A percentile compares a stretch with the other conserved stretches of the same genome.
phyloP scores from a whole-genome alignment of 139 green algal genomes.

The Klebsormidium nitens region DNA sequence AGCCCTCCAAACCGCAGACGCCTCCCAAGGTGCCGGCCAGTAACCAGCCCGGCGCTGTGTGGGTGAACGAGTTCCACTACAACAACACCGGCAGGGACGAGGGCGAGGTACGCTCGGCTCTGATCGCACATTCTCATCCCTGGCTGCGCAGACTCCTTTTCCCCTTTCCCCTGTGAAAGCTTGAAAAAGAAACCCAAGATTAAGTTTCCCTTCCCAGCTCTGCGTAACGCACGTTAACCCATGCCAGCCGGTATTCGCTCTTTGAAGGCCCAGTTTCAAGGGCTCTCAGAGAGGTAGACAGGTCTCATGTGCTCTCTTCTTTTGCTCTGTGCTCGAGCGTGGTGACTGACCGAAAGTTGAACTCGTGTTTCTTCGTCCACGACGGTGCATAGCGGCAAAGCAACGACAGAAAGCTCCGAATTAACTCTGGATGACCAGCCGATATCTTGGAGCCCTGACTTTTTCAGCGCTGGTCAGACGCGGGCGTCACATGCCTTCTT shows the following conservation, averaged over 20 bases:
- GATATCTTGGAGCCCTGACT: background rate
- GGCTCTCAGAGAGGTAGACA: no score
- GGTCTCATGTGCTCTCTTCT: no score
- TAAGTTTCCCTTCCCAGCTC: background rate
- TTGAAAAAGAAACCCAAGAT: background rate
- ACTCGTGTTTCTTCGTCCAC: no score
- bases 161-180: background rate
- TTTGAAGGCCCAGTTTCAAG: background rate
- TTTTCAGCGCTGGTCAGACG: background rate
- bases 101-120: constrained; percentile 15
- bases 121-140: background rate
- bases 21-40: background rate
- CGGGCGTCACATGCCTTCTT: background rate
- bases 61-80: constrained; percentile 39
- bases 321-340: no score
- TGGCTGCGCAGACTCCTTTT: background rate
- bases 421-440: background rate
- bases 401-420: background rate
- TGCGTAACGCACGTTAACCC: background rate
- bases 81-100: constrained; percentile 26
- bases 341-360: no score
- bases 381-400: background rate
- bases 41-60: background rate
- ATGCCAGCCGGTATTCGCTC: background rate
- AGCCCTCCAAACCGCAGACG: no score